A percentile compares a stretch with the other conserved stretches of the same genome.
These are phyloP conservation scores for Suaeda aralocaspica DNA, from an alignment of 148 eudicot genomes.

Conservation along the genomic window DNA sequence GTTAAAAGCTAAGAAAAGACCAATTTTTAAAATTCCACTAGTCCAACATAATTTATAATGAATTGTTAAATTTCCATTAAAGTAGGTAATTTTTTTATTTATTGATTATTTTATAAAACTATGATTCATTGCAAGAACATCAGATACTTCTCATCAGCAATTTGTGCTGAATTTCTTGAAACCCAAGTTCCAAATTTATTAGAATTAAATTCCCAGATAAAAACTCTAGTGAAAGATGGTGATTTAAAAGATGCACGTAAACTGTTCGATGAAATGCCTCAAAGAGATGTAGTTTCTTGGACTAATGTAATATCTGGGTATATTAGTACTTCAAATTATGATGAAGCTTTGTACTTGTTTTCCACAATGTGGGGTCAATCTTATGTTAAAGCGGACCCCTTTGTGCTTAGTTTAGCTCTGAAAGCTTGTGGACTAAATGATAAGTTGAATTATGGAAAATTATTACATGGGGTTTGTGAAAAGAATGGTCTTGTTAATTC, in stretches of 20 bases:
- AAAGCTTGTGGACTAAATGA: constrained; percentile 65
- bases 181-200: constrained; percentile 30
- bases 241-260: constrained; percentile 53
- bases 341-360: constrained; percentile 62
- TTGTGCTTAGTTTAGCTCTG: constrained; percentile 59
- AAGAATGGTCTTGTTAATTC: constrained; percentile 61
- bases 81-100: too few species aligned
- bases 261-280: constrained; percentile 63
- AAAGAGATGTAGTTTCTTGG: constrained; percentile 71
- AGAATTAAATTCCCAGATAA: constrained; percentile 40
- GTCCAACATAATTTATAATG: too few species aligned
- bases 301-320: constrained; percentile 75
- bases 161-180: constrained; percentile 22
- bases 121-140: too few species aligned
- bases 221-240: constrained; percentile 45
- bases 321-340: constrained; percentile 39
- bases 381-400: constrained; percentile 50
- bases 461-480: constrained; percentile 51
- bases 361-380: constrained; percentile 52
- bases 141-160: constrained; percentile 26
- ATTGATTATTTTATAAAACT: too few species aligned
- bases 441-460: constrained; percentile 41
- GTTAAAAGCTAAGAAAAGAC: too few species aligned
- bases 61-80: too few species aligned
- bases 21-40: too few species aligned